A percentile compares a stretch with the other conserved stretches of the same genome.
Conservation (phyloP, 2,329 filamentous ascomycete species). For the Cladorrhinum sp. region DNA sequence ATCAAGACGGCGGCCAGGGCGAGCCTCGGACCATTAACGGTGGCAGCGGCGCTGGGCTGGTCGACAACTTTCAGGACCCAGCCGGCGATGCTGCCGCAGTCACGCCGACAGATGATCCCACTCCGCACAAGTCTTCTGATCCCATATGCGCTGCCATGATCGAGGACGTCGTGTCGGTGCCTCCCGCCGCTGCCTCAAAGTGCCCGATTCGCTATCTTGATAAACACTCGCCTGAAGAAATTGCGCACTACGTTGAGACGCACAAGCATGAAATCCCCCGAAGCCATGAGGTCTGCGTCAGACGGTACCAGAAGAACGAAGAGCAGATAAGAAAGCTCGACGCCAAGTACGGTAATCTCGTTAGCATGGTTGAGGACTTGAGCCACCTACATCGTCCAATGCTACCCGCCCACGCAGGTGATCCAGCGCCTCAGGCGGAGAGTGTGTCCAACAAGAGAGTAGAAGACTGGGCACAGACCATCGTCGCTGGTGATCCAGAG, state of each 20-base stretch:
- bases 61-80: conserved; percentile 24
- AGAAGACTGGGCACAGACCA: conserved; percentile 74
- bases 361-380: conserved; percentile 90
- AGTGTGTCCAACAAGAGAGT: conserved; percentile 66
- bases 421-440: conserved; percentile 35
- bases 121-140: conserved; percentile 51
- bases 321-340: conserved; percentile 84
- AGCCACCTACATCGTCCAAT: conserved; percentile 85
- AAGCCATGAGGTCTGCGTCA: conserved; percentile 89
- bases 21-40: conserved; percentile 9
- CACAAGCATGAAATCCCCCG: conserved; percentile 94
- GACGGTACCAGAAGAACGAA: conserved; percentile 83
- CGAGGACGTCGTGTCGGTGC: conserved; percentile 57
- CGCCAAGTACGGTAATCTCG: conserved; percentile 88
- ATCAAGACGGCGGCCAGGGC: conserved; percentile 22
- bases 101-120: conserved; percentile 35
- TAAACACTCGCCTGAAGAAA: conserved; percentile 87
- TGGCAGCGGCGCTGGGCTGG: conserved; percentile 12
- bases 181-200: conserved; percentile 54
- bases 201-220: conserved; percentile 93
- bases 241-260: conserved; percentile 88
- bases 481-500: conserved; percentile 28
- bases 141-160: conserved; percentile 64
- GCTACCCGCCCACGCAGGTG: conserved; percentile 56
- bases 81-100: background rate